Evolutionary conservation across 169 alveolate species (phyloP), one percentile per base, ranked within the genome.

Genomic region (Plasmodium fragile): DNA sequence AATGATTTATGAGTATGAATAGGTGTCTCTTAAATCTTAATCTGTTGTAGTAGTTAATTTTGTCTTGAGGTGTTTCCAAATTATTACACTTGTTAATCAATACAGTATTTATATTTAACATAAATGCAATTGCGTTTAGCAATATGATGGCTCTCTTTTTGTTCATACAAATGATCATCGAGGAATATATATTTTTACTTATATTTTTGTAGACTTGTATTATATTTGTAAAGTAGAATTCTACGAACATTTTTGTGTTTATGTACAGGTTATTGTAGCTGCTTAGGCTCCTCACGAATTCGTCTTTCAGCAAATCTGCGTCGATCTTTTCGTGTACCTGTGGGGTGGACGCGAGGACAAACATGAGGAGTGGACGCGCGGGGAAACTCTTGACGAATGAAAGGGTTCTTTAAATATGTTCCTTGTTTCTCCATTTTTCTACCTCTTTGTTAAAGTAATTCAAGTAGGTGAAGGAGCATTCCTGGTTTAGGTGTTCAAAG

Each of bases 101-200:
- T 34, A 89, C 78, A 59, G 89, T 43, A 28, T 89, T 89, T 55
- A 89, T 89, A 78, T 89, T 89, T 65, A 89, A 89, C 18, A 89
- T 59, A 10, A 72, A 89, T 18, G 82, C 94, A 36, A 89, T 30
- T 11, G 89, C 94, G 34, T 79, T 89, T 89, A 89, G 49, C 71
- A 89, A 10, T 25, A 41, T 78, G 72, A 78, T 79, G 49, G 94
- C 94, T 52, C 82, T 52, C n/a, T 78, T 89, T 89, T 89, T 89
- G 52, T 89, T 89, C 81, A 78, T 89, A 18, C 94, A 89, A 41
- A 89, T 78, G 28, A 89, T 78, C 94, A 89, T 89, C 10, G 94
- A 89, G 25, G 94, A 52, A 41, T 89, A 78, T 41, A 78, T 39
- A 52, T 89, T 89, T 77, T 89, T 89, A 65, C 73, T 77, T 78